Base-by-base conservation (phyloP, 192 early-diverging fungal species). In the Spinellus fusiger region DNA sequence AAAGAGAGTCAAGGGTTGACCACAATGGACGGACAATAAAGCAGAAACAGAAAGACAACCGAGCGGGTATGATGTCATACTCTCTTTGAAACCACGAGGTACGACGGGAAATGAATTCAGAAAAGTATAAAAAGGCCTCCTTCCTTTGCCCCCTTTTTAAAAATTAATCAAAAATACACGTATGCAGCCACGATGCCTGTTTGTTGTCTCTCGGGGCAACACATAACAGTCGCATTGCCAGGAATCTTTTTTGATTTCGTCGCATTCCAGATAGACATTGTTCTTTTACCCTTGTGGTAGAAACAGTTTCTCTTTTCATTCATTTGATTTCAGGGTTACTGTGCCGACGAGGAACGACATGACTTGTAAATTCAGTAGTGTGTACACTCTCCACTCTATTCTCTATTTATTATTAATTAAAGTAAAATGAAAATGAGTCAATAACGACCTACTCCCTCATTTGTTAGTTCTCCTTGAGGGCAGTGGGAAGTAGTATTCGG, bases 201-300 rank as follows among this genome's bases (percentile, higher is more conserved):
- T 40, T 62, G 22, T 44, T 56, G 25, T 58, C 29, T 67, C 59
- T 1, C 54, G 40, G 40, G 58, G 25, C 57, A 18, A 25, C n/a
- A n/a, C n/a, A n/a, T n/a, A n/a, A n/a, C n/a, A n/a, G n/a, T 34
- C 55, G 28, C 58, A 67, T 67, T 67, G 65, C 65, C 65, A 67
- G 65, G 48, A 55, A 61, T 67, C 58, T 35, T 47, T 29, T 34
- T 13, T 46, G 58, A 67, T 61, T 55, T 46, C 58, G 25, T 34
- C 59, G 65, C 59, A 61, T 29, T 29, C 51, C 38, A 57, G 58
- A 60, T 47, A 32, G 23, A 32, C 2, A 35, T n/a, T 40, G 51
- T 31, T 50, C 51, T 60, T 38, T 58, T 67, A 28, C 32, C 61
- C 35, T 32, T 20, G 34, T 29, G 61, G 51, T 40, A 44, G 57